Evolutionary conservation across 2,329 filamentous ascomycete genomes (phyloP), one percentile per base, ranked within the genome.

Genomic region (Coleophoma cylindrospora): DNA sequence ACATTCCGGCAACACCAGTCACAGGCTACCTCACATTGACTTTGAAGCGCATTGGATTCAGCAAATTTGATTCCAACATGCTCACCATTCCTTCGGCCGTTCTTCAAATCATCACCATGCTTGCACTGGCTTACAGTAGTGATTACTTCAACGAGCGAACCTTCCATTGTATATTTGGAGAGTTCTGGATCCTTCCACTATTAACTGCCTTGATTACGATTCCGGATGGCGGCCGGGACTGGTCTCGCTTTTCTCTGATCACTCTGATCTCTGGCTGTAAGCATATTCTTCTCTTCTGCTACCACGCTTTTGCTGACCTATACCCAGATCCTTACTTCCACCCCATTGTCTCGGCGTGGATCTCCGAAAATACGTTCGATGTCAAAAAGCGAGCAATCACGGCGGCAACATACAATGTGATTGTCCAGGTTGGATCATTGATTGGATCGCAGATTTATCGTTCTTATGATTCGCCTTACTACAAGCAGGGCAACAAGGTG

Each of bases 61-160:
- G 66, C 45, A 80, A 79, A 2, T 79, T 86, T 60, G 66, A 80
- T 33, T 77, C 76, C 27, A 87, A 85, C 56, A 69, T 87, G 53
- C 72, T 87, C 19, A 80, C 80, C 1, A 83, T 85, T 13, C 80
- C 80, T 0, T 74, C 78, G 1, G 77, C 76, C 14, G 71, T 70
- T 0, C 64, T 83, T 1, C 80, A 81, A 60, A 81, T 83, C 52
- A 49, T 80, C 44, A 79, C 79, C 41, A 74, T 83, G 65, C 61
- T 83, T 14, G 61, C 69, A 2, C 71, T 79, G 51, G 77, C 80
- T 0, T 79, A 71, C 65, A 68, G 76, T 43, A 79, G 75, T 6
- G 77, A 82, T 50, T 70, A 74, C 50, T 77, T 80, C 54, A 75
- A 80, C 52, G 72, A 80, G 58, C 70, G 78, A 1, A 66, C 79